A percentile compares a stretch with the other conserved stretches of the same genome.
These are phyloP conservation scores for Tylopilus orsonianus DNA, from an alignment of 1,284 basidiomycete genomes.

Conservation along the genomic window DNA sequence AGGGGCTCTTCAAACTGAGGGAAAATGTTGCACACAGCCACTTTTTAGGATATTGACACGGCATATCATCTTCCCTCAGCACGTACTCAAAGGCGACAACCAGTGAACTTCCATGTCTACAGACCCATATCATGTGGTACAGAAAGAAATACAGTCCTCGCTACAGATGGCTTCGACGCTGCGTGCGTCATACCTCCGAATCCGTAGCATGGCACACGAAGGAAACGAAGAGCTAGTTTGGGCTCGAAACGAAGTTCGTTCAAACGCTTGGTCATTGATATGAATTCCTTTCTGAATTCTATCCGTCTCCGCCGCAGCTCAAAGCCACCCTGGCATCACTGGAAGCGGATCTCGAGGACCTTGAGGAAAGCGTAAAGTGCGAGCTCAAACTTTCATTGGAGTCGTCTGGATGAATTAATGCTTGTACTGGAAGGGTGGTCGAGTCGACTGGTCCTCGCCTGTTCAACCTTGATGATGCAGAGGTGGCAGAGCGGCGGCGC, in stretches of 20 bases:
- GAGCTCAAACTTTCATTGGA: constrained; percentile 17
- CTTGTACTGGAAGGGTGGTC: constrained; percentile 56
- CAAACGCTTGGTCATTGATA: not conserved
- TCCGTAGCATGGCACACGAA: constrained; percentile 64
- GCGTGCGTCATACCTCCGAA: constrained; percentile 73
- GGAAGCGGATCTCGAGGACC: constrained; percentile 82
- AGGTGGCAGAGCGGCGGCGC: constrained; percentile 68
- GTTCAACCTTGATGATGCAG: constrained; percentile 76
- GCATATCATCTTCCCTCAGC: no score
- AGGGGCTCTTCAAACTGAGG: no score
- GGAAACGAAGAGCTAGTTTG: constrained; percentile 74
- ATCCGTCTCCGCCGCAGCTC: constrained; percentile 45
- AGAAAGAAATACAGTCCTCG: constrained; percentile 72
- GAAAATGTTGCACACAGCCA: no score
- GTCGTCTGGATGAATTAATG: constrained; percentile 7
- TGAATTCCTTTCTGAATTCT: not conserved
- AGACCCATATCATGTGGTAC: constrained; percentile 81
- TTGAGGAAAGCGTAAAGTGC: constrained; percentile 85
- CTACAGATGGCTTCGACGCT: constrained; percentile 69
- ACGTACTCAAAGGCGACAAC: no score
- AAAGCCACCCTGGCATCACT: constrained; percentile 73
- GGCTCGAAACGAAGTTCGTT: constrained; percentile 69
- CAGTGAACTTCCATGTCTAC: constrained; percentile 51
- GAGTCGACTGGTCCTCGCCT: constrained; percentile 79
- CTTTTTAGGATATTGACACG: no score